Conservation (phyloP, 495 filamentous ascomycete species). For the Pseudomonodictys pantanalensis region DNA sequence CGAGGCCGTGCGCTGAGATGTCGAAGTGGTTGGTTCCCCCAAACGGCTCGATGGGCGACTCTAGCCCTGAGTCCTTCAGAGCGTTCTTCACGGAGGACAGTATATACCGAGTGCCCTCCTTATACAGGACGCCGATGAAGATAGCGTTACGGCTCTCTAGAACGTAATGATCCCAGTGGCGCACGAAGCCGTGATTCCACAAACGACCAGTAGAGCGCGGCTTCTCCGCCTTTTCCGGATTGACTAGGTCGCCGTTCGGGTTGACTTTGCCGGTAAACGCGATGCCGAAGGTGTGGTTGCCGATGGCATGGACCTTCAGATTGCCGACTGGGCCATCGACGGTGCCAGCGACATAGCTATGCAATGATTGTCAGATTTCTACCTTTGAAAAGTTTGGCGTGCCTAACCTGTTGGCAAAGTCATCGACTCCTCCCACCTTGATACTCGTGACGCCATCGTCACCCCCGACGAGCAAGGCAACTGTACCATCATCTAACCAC, state of each 20-base stretch:
- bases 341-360: constrained; percentile 55
- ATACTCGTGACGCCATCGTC: constrained; percentile 64
- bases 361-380: not conserved
- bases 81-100: constrained; percentile 56
- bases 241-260: constrained; percentile 56
- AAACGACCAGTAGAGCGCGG: constrained; percentile 51
- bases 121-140: constrained; percentile 63
- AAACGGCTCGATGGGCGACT: constrained; percentile 61
- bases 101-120: constrained; percentile 44
- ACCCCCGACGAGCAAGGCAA: constrained; percentile 63
- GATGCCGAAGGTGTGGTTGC: constrained; percentile 64
- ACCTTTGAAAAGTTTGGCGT: not conserved
- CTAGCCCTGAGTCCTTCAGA: constrained; percentile 55
- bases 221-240: constrained; percentile 54
- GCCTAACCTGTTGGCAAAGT: constrained; percentile 25
- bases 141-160: constrained; percentile 53
- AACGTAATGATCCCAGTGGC: constrained; percentile 58
- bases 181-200: constrained; percentile 57
- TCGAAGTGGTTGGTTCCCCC: constrained; percentile 60
- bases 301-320: constrained; percentile 64
- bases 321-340: constrained; percentile 71
- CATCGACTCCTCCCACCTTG: constrained; percentile 43
- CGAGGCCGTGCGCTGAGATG: constrained; percentile 56
- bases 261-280: constrained; percentile 61
- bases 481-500: constrained; percentile 65